A percentile compares a stretch with the other conserved stretches of the same genome.
phyloP scores from a whole-genome alignment of 306 rosid genomes.

The Rubus idaeus region DNA sequence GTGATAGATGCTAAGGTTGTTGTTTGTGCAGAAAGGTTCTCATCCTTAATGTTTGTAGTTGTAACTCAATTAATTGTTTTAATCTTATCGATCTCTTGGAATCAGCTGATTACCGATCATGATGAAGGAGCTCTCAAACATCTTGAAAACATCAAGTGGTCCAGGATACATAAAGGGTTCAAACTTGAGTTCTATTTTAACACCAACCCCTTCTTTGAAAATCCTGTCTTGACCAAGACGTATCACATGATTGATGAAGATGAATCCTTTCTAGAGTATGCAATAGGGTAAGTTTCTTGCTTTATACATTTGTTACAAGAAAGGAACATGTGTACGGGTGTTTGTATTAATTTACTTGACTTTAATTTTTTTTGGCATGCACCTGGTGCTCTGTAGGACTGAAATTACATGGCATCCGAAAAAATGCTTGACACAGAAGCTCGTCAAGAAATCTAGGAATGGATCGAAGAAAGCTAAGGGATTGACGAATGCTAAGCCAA shows the following conservation, averaged over 20 bases:
- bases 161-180: conserved; percentile 63
- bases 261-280: conserved; percentile 52
- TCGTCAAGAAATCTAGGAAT: conserved; percentile 67
- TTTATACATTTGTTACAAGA: not conserved
- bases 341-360: too few relatives aligned
- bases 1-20: conserved; percentile 65
- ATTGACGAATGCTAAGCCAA: too few relatives aligned
- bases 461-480: conserved; percentile 68
- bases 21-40: not conserved
- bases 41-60: conserved; percentile 8
- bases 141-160: conserved; percentile 64
- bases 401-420: conserved; percentile 66
- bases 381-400: conserved; percentile 40
- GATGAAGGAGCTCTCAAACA: conserved; percentile 65
- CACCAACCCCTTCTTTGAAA: conserved; percentile 39
- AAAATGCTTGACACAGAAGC: conserved; percentile 67
- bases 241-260: conserved; percentile 37
- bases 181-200: conserved; percentile 62
- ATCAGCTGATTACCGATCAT: conserved; percentile 58
- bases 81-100: not conserved
- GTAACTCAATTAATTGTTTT: not conserved
- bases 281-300: conserved; percentile 47
- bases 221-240: conserved; percentile 41
- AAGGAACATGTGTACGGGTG: too few relatives aligned
- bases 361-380: not conserved